These are phyloP conservation scores for Naganishia vishniacii DNA, from an alignment of 768 basidiomycete species.

Conservation along the genomic window DNA sequence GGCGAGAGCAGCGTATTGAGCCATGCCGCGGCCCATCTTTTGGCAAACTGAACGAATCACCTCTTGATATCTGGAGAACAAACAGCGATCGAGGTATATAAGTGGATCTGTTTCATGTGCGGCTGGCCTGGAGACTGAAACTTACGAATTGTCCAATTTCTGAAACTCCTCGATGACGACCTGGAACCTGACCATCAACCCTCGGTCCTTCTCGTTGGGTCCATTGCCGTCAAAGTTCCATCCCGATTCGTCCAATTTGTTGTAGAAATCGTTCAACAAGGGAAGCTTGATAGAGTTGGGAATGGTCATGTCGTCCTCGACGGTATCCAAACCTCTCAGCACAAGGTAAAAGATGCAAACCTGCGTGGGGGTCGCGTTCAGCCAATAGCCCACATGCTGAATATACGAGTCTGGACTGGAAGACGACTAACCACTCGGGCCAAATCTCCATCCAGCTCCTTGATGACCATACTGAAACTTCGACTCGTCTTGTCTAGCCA, in stretches of 20 bases:
- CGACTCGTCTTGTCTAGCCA: constrained; percentile 82
- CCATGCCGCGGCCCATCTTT: constrained; percentile 94
- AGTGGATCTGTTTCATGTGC: neutral
- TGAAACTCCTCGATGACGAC: constrained; percentile 74
- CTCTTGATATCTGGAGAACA: constrained; percentile 54
- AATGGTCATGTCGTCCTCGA: constrained; percentile 98
- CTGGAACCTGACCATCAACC: constrained; percentile 76
- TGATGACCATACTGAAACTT: constrained; percentile 87
- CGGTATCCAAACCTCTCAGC: constrained; percentile 86
- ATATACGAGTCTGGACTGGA: too few relatives aligned
- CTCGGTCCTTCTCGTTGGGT: constrained; percentile 79
- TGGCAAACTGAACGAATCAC: constrained; percentile 75
- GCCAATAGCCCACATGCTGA: too few relatives aligned
- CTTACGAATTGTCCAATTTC: constrained; percentile 60
- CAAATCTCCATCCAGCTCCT: constrained; percentile 90
- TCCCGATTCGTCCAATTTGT: constrained; percentile 69
- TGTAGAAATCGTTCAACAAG: constrained; percentile 73
- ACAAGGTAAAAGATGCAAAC: constrained; percentile 93
- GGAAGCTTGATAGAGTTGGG: constrained; percentile 79
- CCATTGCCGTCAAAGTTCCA: constrained; percentile 81
- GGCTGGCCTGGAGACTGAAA: neutral
- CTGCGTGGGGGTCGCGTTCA: constrained; percentile 50
- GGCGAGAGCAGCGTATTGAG: constrained; percentile 82
- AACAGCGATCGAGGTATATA: neutral
- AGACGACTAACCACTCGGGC: constrained; percentile 70